A percentile compares a stretch with the other conserved stretches of the same genome.
Evolutionary conservation across 148 eudicot genomes (phyloP).

Genomic region (Amaranthus hypochondriacus): DNA sequence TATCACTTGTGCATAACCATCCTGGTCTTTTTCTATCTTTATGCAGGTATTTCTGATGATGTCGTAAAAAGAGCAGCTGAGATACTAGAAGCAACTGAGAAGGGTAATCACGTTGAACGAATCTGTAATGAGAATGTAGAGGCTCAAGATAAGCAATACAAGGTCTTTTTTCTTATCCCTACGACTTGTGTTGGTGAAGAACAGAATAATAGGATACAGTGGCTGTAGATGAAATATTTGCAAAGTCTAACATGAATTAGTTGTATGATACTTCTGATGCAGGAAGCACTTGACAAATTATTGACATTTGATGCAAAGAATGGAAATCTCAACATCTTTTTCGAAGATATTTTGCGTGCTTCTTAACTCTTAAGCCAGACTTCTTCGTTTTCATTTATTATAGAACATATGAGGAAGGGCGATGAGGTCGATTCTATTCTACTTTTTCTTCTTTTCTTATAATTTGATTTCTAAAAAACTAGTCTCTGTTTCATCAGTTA

Average conservation of each 20-base stretch:
- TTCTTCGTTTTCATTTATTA: not conserved
- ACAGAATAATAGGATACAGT: not conserved
- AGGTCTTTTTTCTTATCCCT: constrained; percentile 41
- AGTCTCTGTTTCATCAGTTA: too few relatives aligned
- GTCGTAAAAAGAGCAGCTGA: constrained; percentile 72
- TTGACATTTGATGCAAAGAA: constrained; percentile 61
- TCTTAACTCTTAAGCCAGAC: constrained; percentile 17
- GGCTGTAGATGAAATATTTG: not conserved
- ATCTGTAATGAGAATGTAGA: constrained; percentile 36
- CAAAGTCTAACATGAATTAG: not conserved
- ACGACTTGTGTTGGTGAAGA: not conserved
- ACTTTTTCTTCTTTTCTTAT: too few relatives aligned
- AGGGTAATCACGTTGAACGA: constrained; percentile 52
- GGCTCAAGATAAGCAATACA: constrained; percentile 73
- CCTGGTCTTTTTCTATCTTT: constrained; percentile 7
- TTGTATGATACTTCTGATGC: constrained; percentile 22
- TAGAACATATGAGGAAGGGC: too few relatives aligned
- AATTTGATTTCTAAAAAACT: too few relatives aligned
- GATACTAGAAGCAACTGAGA: constrained; percentile 44
- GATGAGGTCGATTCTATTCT: too few relatives aligned
- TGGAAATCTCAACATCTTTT: constrained; percentile 59
- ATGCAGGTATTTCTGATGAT: constrained; percentile 65
- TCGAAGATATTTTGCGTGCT: constrained; percentile 44
- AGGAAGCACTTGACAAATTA: constrained; percentile 77
- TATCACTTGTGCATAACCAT: not conserved